A percentile compares a stretch with the other conserved stretches of the same genome.
Conservation (phyloP, 768 basidiomycete genomes). For the Arthromyces matolae region DNA sequence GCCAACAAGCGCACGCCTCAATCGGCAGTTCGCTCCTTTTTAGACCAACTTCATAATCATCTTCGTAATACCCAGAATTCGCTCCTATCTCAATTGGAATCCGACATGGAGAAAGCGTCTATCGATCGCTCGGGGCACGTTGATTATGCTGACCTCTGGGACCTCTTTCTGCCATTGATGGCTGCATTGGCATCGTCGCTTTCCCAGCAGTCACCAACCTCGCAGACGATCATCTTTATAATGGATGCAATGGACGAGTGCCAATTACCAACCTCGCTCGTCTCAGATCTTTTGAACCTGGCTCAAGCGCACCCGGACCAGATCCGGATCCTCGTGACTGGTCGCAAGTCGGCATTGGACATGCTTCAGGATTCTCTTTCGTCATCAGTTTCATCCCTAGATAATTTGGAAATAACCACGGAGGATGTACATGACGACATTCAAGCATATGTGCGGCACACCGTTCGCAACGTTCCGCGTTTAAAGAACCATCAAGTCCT, state of each 20-base stretch:
- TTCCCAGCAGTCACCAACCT: neutral
- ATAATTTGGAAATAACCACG: slow-evolving; percentile 4
- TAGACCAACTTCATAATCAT: slow-evolving; percentile 1
- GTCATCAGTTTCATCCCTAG: neutral
- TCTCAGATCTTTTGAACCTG: neutral
- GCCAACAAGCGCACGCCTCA: neutral
- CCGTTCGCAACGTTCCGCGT: neutral
- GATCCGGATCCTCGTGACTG: slow-evolving; percentile 1
- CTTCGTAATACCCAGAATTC: neutral
- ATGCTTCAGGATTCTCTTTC: neutral
- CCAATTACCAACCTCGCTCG: neutral
- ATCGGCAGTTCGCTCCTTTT: slow-evolving; percentile 1
- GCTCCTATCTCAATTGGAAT: neutral
- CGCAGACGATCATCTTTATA: neutral
- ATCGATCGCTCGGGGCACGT: neutral
- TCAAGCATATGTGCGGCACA: neutral
- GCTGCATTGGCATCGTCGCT: neutral
- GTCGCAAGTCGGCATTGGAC: slow-evolving; percentile 1
- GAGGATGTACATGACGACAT: slow-evolving; percentile 6
- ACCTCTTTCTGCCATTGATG: neutral
- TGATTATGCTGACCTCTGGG: neutral
- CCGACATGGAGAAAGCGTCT: neutral
- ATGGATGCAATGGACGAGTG: slow-evolving; percentile 11
- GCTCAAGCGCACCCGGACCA: neutral
- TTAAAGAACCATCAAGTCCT: neutral